Evolutionary conservation across 805 yeast genomes (phyloP), one percentile per base, ranked within the genome.

Genomic region (Pichia paraexigua): DNA sequence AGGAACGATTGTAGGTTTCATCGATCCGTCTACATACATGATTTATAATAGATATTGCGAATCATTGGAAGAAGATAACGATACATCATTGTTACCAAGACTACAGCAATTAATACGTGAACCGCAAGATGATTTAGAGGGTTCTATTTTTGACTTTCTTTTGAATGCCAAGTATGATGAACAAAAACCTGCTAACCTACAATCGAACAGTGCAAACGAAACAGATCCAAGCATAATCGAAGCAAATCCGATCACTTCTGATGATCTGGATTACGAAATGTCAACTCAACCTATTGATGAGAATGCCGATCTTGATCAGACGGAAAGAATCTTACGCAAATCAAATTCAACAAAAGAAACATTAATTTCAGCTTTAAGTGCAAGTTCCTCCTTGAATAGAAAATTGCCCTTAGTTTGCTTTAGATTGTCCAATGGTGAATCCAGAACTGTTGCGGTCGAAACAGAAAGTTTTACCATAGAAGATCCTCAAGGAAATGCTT

Each of bases 401-500:
- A 13, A 49, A 8, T 74, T 79, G 58, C 99, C 99, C 0, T 68
- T 89, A 22, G 97, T 92, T 0, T 73, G 87, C 47, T 94, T 94
- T 62, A 68, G 78, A 43, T 71, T 83, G 3, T 79, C 87, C 0
- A 90, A 87, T 60, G 85, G 89, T 1, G 75, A 80, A 2, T 76
- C 87, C 1, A 69, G 96, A 55, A 83, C 83, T n/a, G 82, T 88
- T 1, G 67, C 91, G 13, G 85, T 90, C 3, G 85, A 82, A 55
- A 89, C 91, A 0, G 98, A 92, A 63, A 74, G 74, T 15, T 92
- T 97, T 89, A 76, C 75, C 0, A 72, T 87, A 22, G 92, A 84
- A 56, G 95, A 89, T 65, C 89, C 85, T 48, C 69, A 74, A 24
- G 88, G 85, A 21, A 73, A 73, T 10, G 79, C 84, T 0, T 58